These are phyloP conservation scores for Cornus florida DNA, from an alignment of 148 eudicot species.

Conservation along the genomic window DNA sequence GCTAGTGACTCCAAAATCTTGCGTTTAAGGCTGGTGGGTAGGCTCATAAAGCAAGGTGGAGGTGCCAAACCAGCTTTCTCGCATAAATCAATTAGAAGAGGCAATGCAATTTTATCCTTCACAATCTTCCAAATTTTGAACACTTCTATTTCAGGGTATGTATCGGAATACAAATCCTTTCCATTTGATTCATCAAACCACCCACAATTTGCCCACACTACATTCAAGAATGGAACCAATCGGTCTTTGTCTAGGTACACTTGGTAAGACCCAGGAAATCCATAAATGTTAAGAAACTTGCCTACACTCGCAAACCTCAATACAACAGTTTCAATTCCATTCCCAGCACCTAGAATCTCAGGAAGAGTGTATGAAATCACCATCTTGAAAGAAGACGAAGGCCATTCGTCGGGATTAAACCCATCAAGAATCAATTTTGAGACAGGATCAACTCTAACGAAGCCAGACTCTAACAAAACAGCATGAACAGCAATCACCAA, in stretches of 20 bases:
- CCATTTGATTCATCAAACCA: too few relatives aligned
- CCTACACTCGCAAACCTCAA: constrained; percentile 75
- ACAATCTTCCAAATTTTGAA: too few relatives aligned
- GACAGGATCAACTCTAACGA: constrained; percentile 54
- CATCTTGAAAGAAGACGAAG: too few relatives aligned
- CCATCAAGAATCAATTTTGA: constrained; percentile 42
- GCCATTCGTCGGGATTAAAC: constrained; percentile 60
- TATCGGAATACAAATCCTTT: too few relatives aligned
- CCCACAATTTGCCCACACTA: too few relatives aligned
- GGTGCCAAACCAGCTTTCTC: constrained; percentile 53
- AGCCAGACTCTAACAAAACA: constrained; percentile 77
- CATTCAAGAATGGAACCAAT: too few relatives aligned
- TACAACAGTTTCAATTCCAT: constrained; percentile 44
- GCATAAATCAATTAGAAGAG: too few relatives aligned
- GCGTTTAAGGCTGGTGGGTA: constrained; percentile 82
- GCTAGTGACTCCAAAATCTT: constrained; percentile 67
- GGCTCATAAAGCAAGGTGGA: constrained; percentile 72
- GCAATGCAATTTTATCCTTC: too few relatives aligned
- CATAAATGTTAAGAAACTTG: constrained; percentile 56
- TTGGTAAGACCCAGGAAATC: constrained; percentile 40
- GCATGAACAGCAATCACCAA: constrained; percentile 84
- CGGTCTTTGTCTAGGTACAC: too few relatives aligned
- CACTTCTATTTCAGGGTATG: too few relatives aligned
- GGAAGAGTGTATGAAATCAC: too few relatives aligned
- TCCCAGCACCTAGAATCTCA: too few relatives aligned